Conservation (phyloP, 495 filamentous ascomycete species). For the Aspergillus carlsbadensis region DNA sequence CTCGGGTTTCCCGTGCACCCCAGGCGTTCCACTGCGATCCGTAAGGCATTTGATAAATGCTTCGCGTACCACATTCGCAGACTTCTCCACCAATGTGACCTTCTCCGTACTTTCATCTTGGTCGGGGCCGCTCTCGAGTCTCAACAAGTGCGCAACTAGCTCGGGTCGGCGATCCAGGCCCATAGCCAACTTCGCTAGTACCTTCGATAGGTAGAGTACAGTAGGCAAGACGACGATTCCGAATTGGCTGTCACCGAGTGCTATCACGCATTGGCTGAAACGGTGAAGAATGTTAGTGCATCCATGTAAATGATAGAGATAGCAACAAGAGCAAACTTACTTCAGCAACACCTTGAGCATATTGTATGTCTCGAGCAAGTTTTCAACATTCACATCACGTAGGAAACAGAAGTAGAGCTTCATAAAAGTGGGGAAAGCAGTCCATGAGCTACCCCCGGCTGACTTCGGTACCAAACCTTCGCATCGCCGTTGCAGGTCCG, state of each 20-base stretch:
- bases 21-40: conserved; percentile 66
- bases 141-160: conserved; percentile 57
- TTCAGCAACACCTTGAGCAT: conserved; percentile 68
- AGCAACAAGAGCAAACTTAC: conserved; percentile 45
- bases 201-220: conserved; percentile 70
- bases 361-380: conserved; percentile 73
- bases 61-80: conserved; percentile 82
- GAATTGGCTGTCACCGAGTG: conserved; percentile 72
- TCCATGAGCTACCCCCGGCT: conserved; percentile 67
- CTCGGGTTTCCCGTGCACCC: conserved; percentile 56
- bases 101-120: conserved; percentile 56
- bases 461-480: conserved; percentile 54
- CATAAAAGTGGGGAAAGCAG: conserved; percentile 72
- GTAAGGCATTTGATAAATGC: conserved; percentile 89
- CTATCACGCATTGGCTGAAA: conserved; percentile 68
- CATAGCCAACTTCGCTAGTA: conserved; percentile 77
- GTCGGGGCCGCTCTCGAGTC: conserved; percentile 46
- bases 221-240: conserved; percentile 77
- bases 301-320: not conserved
- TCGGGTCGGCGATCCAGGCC: conserved; percentile 74
- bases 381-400: conserved; percentile 71
- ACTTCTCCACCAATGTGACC: conserved; percentile 77
- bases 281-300: not conserved
- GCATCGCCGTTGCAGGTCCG: conserved; percentile 58
- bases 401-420: conserved; percentile 77